These are phyloP conservation scores for Rosa multiflora DNA, from an alignment of 306 rosid species.

Conservation along the genomic window DNA sequence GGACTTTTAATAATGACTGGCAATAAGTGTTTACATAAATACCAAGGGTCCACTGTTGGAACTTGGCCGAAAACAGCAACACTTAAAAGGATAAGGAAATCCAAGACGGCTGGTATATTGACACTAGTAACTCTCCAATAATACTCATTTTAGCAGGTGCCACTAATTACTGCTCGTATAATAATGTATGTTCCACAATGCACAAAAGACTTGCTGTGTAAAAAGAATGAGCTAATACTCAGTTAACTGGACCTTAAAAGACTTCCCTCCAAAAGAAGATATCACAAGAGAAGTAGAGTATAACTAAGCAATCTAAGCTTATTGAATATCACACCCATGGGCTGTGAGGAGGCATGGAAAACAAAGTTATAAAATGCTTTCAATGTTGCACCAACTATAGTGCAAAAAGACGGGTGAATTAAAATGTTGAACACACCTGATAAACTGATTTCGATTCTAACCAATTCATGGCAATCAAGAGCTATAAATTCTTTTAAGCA, in stretches of 20 bases:
- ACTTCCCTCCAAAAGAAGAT: neutral
- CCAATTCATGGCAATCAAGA: neutral
- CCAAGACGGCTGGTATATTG: neutral
- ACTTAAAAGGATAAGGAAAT: neutral
- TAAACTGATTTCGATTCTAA: neutral
- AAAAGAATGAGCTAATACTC: neutral
- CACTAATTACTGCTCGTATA: neutral
- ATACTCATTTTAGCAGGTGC: neutral
- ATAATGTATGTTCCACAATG: neutral
- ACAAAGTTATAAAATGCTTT: neutral
- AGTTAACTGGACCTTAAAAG: neutral
- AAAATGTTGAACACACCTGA: neutral
- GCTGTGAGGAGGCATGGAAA: neutral
- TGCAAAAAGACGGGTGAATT: neutral
- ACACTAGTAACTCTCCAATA: constrained; percentile 1
- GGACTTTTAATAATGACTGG: neutral
- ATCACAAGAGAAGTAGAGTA: constrained; percentile 1
- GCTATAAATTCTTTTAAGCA: neutral
- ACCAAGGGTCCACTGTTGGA: neutral
- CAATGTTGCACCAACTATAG: neutral
- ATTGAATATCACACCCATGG: neutral
- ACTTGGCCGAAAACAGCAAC: neutral
- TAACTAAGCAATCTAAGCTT: neutral
- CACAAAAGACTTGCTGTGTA: neutral
- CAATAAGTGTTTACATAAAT: neutral